These are phyloP conservation scores for Murraya koenigii DNA, from an alignment of 345 rosid genomes.

Conservation along the genomic window DNA sequence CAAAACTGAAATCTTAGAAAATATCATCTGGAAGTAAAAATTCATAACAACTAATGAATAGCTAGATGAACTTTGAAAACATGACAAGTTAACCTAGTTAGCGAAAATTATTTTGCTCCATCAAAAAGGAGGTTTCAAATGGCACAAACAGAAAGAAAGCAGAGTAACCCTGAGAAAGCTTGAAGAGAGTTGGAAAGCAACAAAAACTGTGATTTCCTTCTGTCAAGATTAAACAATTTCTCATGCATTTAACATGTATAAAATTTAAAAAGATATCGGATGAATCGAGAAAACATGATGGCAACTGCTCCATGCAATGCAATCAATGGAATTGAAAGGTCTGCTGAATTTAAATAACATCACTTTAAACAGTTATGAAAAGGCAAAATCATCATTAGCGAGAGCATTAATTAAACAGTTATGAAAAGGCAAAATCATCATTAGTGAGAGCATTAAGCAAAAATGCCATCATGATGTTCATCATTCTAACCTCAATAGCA, in stretches of 20 bases:
- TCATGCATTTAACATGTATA: background rate
- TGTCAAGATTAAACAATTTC: background rate
- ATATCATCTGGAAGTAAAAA: background rate
- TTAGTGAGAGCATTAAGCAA: background rate
- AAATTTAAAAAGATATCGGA: background rate
- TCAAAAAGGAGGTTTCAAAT: background rate
- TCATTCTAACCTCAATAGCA: slow-evolving; percentile 80
- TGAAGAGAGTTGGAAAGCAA: background rate
- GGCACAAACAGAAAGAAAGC: background rate
- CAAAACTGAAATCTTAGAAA: background rate
- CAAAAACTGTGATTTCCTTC: background rate
- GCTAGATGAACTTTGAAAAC: background rate
- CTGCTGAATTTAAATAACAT: background rate
- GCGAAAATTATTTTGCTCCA: background rate
- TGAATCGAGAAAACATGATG: background rate
- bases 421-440: background rate
- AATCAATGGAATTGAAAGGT: background rate
- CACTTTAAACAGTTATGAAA: background rate
- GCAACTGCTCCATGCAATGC: background rate
- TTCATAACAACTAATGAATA: background rate
- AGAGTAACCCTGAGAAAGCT: background rate
- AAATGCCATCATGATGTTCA: background rate
- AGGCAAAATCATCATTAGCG: background rate
- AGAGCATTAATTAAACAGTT: background rate
- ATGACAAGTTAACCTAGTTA: background rate